Conservation (phyloP, 2,329 filamentous ascomycete species). For the Ceratocystiopsis sp. region DNA sequence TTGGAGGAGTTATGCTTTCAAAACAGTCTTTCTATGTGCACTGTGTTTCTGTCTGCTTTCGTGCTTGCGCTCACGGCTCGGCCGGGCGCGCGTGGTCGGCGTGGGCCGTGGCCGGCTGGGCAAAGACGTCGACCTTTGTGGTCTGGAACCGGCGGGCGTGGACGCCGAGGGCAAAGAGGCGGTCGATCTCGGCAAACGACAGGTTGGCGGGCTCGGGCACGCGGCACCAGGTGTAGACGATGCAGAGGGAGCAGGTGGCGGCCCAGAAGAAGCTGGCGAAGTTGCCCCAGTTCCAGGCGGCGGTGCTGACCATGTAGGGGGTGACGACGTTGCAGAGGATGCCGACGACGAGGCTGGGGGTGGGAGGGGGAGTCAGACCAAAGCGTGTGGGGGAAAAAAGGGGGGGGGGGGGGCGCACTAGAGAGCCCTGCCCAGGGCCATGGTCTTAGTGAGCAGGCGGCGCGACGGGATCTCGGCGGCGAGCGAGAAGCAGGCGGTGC, state of each 20-base stretch:
- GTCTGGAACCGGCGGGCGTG: slow-evolving; percentile 55
- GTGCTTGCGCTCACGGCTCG: too few species aligned
- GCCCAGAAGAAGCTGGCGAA: slow-evolving; percentile 82
- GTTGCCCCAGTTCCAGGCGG: slow-evolving; percentile 75
- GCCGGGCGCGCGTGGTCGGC: too few species aligned
- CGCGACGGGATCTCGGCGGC: slow-evolving; percentile 72
- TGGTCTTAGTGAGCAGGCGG: slow-evolving; percentile 77
- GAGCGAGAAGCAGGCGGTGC: slow-evolving; percentile 78
- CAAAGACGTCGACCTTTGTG: slow-evolving; percentile 38
- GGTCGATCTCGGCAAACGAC: slow-evolving; percentile 71
- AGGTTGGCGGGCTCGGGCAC: slow-evolving; percentile 66
- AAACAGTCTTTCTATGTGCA: too few species aligned
- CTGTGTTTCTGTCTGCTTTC: too few species aligned
- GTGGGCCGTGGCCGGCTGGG: too few species aligned
- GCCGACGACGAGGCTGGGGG: slow-evolving; percentile 49
- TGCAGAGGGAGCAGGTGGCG: slow-evolving; percentile 62
- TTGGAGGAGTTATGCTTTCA: too few species aligned
- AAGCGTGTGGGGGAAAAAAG: neutral
- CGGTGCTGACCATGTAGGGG: slow-evolving; percentile 84
- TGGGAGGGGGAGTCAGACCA: neutral
- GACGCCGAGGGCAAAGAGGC: slow-evolving; percentile 62
- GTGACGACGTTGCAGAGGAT: slow-evolving; percentile 72
- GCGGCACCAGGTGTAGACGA: slow-evolving; percentile 67
- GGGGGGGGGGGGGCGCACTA: slow-evolving; percentile 3
- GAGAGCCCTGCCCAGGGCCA: slow-evolving; percentile 9